Conservation (phyloP, 148 eudicot species). For the Chenopodium formosanum region DNA sequence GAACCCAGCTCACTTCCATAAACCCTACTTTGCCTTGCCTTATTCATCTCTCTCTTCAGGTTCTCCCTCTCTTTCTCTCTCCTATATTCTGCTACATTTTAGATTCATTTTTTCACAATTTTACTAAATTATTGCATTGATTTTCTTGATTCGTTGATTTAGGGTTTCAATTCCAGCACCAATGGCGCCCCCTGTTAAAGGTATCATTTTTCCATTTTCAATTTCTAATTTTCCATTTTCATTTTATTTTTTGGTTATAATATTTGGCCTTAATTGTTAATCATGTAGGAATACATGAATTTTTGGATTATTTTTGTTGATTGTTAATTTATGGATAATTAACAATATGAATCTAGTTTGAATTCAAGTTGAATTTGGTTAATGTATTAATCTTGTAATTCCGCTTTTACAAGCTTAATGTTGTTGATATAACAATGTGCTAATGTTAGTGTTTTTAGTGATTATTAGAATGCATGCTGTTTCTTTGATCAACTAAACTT, state of each 20-base stretch:
- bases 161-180: neutral
- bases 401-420: too few species aligned
- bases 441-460: too few species aligned
- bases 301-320: neutral
- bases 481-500: too few species aligned
- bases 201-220: neutral
- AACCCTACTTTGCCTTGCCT: slow-evolving; percentile 17
- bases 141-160: neutral
- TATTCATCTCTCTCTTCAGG: slow-evolving; percentile 1
- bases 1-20: too few species aligned
- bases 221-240: neutral
- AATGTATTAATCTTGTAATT: too few species aligned
- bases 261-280: neutral
- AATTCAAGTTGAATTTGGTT: neutral
- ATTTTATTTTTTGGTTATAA: too few species aligned
- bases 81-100: neutral
- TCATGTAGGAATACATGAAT: neutral
- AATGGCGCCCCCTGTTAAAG: slow-evolving; percentile 40
- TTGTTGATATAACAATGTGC: neutral
- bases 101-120: too few species aligned
- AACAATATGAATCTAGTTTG: neutral
- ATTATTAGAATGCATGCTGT: too few species aligned
- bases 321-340: neutral
- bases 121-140: neutral
- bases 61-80: neutral